Conservation (phyloP, 2,329 filamentous ascomycete species). For the Trichophyton equinum region DNA sequence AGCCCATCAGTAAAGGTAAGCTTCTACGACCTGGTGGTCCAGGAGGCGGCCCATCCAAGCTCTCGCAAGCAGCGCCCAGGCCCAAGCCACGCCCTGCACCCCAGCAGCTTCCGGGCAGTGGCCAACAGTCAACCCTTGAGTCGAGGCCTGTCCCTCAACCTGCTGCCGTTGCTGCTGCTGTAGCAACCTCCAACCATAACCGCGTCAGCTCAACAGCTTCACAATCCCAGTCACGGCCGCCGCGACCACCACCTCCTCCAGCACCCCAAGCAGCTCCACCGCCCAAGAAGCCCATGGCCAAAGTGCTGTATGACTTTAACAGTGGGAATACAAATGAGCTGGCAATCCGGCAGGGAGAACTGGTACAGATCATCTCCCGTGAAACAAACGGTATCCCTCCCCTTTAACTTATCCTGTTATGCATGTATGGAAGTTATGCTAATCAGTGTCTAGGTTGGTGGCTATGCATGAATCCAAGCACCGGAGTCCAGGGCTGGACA, state of each 20-base stretch:
- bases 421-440: not conserved
- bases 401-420: not conserved
- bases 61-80: slow-evolving; percentile 35
- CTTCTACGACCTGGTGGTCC: slow-evolving; percentile 85
- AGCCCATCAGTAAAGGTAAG: slow-evolving; percentile 86
- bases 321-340: slow-evolving; percentile 79
- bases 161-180: slow-evolving; percentile 15
- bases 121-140: slow-evolving; percentile 25
- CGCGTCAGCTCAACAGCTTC: slow-evolving; percentile 44
- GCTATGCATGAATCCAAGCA: slow-evolving; percentile 64
- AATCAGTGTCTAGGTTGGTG: slow-evolving; percentile 66
- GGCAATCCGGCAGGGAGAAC: slow-evolving; percentile 62
- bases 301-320: slow-evolving; percentile 83
- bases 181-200: slow-evolving; percentile 32
- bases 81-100: slow-evolving; percentile 21
- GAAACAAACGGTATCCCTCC: slow-evolving; percentile 67
- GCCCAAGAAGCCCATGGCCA: slow-evolving; percentile 62
- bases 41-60: slow-evolving; percentile 62
- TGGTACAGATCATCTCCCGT: slow-evolving; percentile 85
- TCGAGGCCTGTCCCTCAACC: slow-evolving; percentile 38
- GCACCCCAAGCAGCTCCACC: slow-evolving; percentile 50
- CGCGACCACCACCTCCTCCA: slow-evolving; percentile 55
- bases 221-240: slow-evolving; percentile 49
- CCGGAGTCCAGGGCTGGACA: slow-evolving; percentile 74
- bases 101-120: slow-evolving; percentile 17